A percentile compares a stretch with the other conserved stretches of the same genome.
These are phyloP conservation scores for Salvia rosmarinus DNA, from an alignment of 257 asterid genomes.

Conservation along the genomic window DNA sequence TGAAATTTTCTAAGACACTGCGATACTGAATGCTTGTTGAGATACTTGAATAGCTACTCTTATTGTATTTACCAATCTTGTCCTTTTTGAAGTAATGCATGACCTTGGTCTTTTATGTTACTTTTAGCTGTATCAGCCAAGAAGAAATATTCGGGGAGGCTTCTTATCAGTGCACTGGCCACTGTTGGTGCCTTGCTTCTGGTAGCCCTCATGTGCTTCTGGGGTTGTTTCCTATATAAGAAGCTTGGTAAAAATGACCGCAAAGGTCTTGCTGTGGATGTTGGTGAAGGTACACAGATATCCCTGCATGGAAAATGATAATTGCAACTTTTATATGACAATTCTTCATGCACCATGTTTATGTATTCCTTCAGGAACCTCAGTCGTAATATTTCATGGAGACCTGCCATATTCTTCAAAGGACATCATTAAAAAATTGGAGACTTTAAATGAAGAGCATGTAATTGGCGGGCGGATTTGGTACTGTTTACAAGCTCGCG, in stretches of 20 bases:
- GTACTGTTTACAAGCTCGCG: conserved; percentile 85
- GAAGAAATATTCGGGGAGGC: conserved; percentile 66
- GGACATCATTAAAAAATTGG: conserved; percentile 81
- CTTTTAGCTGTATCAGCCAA: conserved; percentile 54
- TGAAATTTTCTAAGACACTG: background rate
- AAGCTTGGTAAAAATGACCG: conserved; percentile 76
- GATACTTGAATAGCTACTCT: conserved; percentile 10
- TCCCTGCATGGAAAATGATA: conserved; percentile 25
- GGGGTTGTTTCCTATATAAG: conserved; percentile 90
- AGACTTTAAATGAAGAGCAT: conserved; percentile 78
- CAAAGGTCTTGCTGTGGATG: conserved; percentile 75
- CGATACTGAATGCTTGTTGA: background rate
- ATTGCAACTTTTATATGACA: conserved; percentile 1
- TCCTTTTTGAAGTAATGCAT: conserved; percentile 21
- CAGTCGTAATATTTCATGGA: conserved; percentile 94
- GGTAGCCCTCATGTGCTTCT: conserved; percentile 94
- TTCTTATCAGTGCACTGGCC: conserved; percentile 83
- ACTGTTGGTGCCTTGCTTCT: conserved; percentile 89
- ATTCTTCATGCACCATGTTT: background rate
- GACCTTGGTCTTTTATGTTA: conserved; percentile 29
- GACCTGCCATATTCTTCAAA: conserved; percentile 93
- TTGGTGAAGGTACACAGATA: conserved; percentile 70
- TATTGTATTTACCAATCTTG: conserved; percentile 2
- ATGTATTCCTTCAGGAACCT: conserved; percentile 68
- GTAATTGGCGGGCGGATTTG: conserved; percentile 95